phyloP scores from a whole-genome alignment of 1,139 yeast species.

The Meyerozyma carpophila region DNA sequence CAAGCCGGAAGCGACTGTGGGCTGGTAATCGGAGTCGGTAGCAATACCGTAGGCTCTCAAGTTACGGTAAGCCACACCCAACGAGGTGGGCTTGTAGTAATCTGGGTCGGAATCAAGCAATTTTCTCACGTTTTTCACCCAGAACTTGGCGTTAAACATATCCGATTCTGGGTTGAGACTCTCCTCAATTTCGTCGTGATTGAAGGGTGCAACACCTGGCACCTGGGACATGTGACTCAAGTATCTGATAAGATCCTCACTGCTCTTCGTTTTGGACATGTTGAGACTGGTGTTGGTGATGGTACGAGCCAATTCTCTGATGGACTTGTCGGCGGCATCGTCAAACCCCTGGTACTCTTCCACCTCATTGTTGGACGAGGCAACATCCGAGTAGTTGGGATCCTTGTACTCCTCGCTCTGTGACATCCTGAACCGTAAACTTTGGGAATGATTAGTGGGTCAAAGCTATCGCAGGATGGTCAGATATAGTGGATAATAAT shows the following conservation, averaged over 20 bases:
- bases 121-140: conserved; percentile 69
- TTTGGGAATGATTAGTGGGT: background rate
- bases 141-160: conserved; percentile 56
- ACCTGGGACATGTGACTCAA: conserved; percentile 48
- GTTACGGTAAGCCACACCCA: conserved; percentile 67
- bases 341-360: conserved; percentile 34
- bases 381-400: background rate
- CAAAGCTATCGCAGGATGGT: too few relatives aligned
- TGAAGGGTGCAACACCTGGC: conserved; percentile 41
- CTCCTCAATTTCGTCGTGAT: conserved; percentile 13
- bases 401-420: background rate
- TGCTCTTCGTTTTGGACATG: conserved; percentile 4
- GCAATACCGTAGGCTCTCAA: conserved; percentile 73
- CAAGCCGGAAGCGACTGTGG: conserved; percentile 56
- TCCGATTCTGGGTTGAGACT: conserved; percentile 36
- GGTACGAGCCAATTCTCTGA: conserved; percentile 62
- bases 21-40: conserved; percentile 73
- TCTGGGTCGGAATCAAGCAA: conserved; percentile 55
- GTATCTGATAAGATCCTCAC: conserved; percentile 20
- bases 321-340: conserved; percentile 18
- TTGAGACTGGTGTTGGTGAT: conserved; percentile 22
- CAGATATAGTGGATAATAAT: too few relatives aligned
- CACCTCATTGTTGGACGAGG: background rate
- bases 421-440: background rate
- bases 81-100: conserved; percentile 54